Base-by-base conservation (phyloP, 208 protist genomes). In the Trypanosoma melophagium region DNA sequence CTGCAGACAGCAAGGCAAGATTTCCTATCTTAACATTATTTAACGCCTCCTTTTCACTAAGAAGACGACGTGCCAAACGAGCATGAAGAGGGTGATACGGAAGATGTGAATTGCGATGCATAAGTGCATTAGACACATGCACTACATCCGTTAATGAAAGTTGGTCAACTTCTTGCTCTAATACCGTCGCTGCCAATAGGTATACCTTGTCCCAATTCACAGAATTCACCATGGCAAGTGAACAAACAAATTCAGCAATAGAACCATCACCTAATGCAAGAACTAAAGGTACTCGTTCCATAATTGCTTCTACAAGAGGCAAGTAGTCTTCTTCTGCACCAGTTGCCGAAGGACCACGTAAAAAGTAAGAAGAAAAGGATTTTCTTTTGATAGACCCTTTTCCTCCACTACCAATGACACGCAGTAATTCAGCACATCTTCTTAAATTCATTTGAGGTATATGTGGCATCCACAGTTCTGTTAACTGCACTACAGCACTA, bases 11-110 rank as follows among this genome's bases (percentile, higher is more conserved):
- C 24, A 76, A 22, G 17, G 76, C 66, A 16, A 68, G 28, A n/a
- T 44, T 57, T 25, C 57, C 74, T 12, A 79, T 21, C 7, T 50
- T 35, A 16, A 69, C 62, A 31, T 79, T 57, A 52, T 17, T 52
- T 51, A 83, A 35, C 17, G 80, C 81, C 21, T 68, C 74, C 7
- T 74, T 41, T n/a, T 77, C 67, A 60, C 72, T 42, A 12, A 91
- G 65, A 2, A 94, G 57, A 1, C 76, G 81, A 16, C 65, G 72
- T 38, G 82, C 81, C 35, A 90, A 74, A 31, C 77, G 56, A n/a
- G 40, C 38, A 60, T 91, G 85, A 49, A 91, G 77, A 7, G 81
- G 67, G 59, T 91, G 83, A 47, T 86, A 81, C 0, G 85, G 89
- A 21, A 91, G 64, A 60, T 83, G 72, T 0, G 79, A 81, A 62